Base-by-base conservation (phyloP, 116 monocot genomes). In the Posidonia oceanica region DNA sequence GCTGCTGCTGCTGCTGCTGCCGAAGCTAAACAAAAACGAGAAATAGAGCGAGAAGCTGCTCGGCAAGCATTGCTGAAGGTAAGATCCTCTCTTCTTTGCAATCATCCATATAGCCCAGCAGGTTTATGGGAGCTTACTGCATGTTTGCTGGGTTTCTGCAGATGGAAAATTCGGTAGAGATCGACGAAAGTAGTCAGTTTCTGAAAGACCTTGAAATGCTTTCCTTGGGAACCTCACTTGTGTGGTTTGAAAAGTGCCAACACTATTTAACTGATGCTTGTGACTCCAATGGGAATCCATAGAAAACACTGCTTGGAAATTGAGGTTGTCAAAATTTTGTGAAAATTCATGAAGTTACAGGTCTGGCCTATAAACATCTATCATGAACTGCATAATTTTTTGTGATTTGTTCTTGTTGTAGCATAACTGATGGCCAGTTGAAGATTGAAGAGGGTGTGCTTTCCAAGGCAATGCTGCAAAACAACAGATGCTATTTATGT, bases 401-500 rank as follows among this genome's bases (percentile, higher is more conserved):
- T 48, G 20, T 63, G 10, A 14, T 37, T 3, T 17, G 1, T 41
- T 60, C 59, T 70, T 73, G 56, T 20, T 83, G 71, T 75, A 98
- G 97, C 68, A 85, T 98, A 38, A 79, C 79, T 74, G 87, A 87
- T 68, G 87, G 82, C 54, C 78, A 85, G 67, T 53, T 92, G 75
- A 93, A 82, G 58, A 71, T 80, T 67, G 93, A 87, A 71, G 93
- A 93, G 60, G 80, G 73, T 4, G 44, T 67, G 60, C 90, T 84
- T 66, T 79, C 87, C 61, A 98, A 98, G 74, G 76, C 85, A 56
- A 74, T 85, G 75, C 73, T 98, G 55, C 90, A 98, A 67, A 98
- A 90, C 68, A 84, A 84, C 52, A 98, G 87, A 79, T 98, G 93
- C 66, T 98, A 91, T 80, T 81, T 98, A 79, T 71, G n/a, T n/a